Evolutionary conservation across 2,329 filamentous ascomycete genomes (phyloP).

Genomic region (Hawksworthiomyces lignivorus): DNA sequence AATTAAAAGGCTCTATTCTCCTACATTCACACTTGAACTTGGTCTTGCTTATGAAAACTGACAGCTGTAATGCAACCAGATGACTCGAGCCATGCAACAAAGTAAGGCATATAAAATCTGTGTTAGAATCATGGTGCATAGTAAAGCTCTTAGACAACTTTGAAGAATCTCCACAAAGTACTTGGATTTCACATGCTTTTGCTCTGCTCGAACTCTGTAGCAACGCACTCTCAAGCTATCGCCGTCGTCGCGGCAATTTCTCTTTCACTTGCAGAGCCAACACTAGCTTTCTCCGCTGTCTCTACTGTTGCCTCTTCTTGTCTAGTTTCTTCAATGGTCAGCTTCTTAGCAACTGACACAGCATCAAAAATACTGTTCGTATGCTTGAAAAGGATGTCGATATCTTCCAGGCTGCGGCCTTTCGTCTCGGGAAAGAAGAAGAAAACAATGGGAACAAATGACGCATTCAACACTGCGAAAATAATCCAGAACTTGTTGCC

Average conservation of each 20-base stretch:
- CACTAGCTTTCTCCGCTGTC: constrained; percentile 2
- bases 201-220: too few species aligned
- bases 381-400: constrained; percentile 48
- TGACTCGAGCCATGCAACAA: too few species aligned
- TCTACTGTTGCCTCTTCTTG: not conserved
- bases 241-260: not conserved
- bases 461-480: constrained; percentile 18
- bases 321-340: not conserved
- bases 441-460: constrained; percentile 38
- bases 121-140: too few species aligned
- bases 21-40: too few species aligned
- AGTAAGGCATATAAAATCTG: too few species aligned
- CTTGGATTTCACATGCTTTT: too few species aligned
- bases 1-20: too few species aligned
- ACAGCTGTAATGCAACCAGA: too few species aligned
- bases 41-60: too few species aligned
- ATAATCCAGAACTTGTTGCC: constrained; percentile 45
- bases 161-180: too few species aligned
- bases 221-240: too few species aligned
- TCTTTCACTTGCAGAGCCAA: not conserved
- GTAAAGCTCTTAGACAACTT: too few species aligned
- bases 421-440: constrained; percentile 48
- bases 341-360: constrained; percentile 1
- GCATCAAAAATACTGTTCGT: constrained; percentile 5
- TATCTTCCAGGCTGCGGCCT: constrained; percentile 54